Evolutionary conservation across 352 stramenopile genomes (phyloP).

Genomic region (Pythium sp.): DNA sequence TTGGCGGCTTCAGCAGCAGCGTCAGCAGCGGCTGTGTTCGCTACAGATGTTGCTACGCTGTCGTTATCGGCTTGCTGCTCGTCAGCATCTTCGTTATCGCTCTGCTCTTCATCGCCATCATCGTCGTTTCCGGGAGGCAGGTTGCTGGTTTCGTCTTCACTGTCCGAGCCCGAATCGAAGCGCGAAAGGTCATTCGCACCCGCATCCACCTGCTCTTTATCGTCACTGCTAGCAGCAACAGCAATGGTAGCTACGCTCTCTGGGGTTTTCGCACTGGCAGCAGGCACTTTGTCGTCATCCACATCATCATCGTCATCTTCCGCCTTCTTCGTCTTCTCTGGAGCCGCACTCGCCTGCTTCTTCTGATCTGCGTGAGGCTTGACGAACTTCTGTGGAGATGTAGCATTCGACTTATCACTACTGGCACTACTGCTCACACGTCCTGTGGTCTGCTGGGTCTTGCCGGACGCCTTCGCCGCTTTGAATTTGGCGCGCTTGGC

Average conservation of each 20-base stretch:
- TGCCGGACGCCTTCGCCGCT: constrained; percentile 20
- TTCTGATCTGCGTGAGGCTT: constrained; percentile 8
- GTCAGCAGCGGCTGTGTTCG: background rate
- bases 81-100: constrained; percentile 9
- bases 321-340: constrained; percentile 16
- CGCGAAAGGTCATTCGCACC: constrained; percentile 9
- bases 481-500: constrained; percentile 32
- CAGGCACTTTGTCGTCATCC: constrained; percentile 5
- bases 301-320: constrained; percentile 1
- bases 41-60: background rate
- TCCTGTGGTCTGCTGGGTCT: constrained; percentile 11
- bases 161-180: constrained; percentile 18
- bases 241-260: background rate
- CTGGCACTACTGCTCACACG: constrained; percentile 1
- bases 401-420: constrained; percentile 1
- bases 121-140: constrained; percentile 13
- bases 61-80: background rate
- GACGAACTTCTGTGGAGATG: constrained; percentile 2
- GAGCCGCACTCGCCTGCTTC: background rate
- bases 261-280: background rate
- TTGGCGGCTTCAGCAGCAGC: background rate
- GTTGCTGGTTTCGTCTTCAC: constrained; percentile 13
- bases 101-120: constrained; percentile 16
- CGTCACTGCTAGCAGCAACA: background rate
- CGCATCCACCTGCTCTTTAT: constrained; percentile 15